These are phyloP conservation scores for Fusarium sp. DNA, from an alignment of 2,329 filamentous ascomycete genomes.

Conservation along the genomic window DNA sequence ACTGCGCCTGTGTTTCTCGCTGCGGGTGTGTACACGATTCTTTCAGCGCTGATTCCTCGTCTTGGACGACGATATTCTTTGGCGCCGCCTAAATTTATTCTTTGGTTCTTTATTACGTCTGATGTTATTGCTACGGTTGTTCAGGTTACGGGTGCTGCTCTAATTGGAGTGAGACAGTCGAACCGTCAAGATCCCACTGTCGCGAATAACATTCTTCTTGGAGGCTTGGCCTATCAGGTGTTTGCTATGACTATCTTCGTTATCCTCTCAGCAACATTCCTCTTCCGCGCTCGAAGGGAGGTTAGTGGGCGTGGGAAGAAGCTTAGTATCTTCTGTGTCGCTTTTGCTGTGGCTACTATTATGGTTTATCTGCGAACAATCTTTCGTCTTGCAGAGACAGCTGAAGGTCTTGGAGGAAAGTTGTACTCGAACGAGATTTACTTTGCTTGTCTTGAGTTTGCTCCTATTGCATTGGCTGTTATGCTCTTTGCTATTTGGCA, in stretches of 20 bases:
- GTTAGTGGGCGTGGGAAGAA: conserved; percentile 42
- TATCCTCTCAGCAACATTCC: conserved; percentile 56
- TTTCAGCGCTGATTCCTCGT: conserved; percentile 61
- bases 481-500: conserved; percentile 55
- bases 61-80: conserved; percentile 58
- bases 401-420: conserved; percentile 59
- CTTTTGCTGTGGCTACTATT: conserved; percentile 58
- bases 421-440: conserved; percentile 63
- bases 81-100: conserved; percentile 59
- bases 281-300: conserved; percentile 52
- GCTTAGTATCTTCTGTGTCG: conserved; percentile 55
- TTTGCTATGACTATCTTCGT: conserved; percentile 63
- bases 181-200: conserved; percentile 62
- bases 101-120: conserved; percentile 65
- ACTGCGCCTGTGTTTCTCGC: conserved; percentile 68
- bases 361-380: conserved; percentile 64
- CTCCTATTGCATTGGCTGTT: conserved; percentile 63
- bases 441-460: conserved; percentile 66
- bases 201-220: conserved; percentile 67
- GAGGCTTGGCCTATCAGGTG: conserved; percentile 65
- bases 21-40: conserved; percentile 66
- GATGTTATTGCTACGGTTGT: conserved; percentile 65
- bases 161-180: conserved; percentile 63
- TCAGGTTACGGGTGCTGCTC: conserved; percentile 65
- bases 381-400: conserved; percentile 66